phyloP scores from a whole-genome alignment of 2,329 filamentous ascomycete species.

The Ceratocystis alfenasii region DNA sequence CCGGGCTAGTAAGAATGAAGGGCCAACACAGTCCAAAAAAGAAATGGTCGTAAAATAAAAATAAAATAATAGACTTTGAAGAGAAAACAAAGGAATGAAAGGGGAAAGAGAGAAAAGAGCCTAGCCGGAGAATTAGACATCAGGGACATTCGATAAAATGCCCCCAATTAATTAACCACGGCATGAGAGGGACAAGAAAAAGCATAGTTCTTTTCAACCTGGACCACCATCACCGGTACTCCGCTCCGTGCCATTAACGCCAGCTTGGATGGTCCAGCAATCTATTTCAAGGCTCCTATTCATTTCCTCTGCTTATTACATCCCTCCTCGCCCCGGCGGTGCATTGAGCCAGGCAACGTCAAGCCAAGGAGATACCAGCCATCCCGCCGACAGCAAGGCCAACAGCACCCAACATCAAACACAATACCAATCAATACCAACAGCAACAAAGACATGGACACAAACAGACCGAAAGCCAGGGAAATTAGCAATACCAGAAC shows the following conservation, averaged over 20 bases:
- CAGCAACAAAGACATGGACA: neutral
- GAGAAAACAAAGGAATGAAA: neutral
- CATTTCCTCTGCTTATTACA: neutral
- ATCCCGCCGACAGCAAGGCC: neutral
- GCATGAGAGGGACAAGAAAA: neutral
- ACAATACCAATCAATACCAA: neutral
- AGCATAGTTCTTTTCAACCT: neutral
- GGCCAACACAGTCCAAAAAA: neutral
- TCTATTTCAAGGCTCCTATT: constrained; percentile 7
- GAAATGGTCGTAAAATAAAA: constrained; percentile 10
- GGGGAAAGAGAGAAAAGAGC: constrained; percentile 1
- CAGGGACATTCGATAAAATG: neutral
- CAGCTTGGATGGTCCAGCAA: neutral
- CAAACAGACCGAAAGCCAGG: neutral
- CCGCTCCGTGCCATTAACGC: neutral
- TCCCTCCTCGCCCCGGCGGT: neutral
- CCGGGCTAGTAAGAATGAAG: neutral
- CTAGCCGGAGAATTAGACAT: neutral
- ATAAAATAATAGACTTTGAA: constrained; percentile 2
- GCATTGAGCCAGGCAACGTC: neutral
- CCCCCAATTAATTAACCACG: neutral
- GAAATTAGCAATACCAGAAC: neutral
- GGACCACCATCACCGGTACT: neutral
- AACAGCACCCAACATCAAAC: neutral
- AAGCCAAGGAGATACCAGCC: neutral